phyloP scores from a whole-genome alignment of 805 yeast species.

The Metschnikowia colocasiae region DNA sequence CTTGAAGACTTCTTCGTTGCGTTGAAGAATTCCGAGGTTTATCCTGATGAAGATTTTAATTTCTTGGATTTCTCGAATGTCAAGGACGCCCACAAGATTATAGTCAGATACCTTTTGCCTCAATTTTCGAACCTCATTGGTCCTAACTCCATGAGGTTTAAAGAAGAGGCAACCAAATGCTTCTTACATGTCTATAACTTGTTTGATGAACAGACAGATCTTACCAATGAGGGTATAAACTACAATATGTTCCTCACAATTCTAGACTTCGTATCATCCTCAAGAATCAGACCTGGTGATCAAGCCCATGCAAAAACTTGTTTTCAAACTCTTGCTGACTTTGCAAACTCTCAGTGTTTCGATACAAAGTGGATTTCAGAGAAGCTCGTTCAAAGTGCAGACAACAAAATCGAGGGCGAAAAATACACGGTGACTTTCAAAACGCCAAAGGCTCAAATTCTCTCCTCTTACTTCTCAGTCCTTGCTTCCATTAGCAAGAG shows the following conservation, averaged over 20 bases:
- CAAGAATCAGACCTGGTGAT: constrained; percentile 6
- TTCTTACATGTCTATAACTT: constrained; percentile 12
- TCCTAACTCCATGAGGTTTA: constrained; percentile 17
- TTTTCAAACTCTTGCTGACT: constrained; percentile 1
- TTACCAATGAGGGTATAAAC: constrained; percentile 1
- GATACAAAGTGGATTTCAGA: background rate
- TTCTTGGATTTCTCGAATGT: constrained; percentile 19
- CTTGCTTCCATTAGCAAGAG: background rate
- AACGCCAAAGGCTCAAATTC: constrained; percentile 4
- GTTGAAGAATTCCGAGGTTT: constrained; percentile 9
- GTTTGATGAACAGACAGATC: constrained; percentile 11
- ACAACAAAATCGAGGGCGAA: background rate
- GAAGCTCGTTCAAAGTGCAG: constrained; percentile 5
- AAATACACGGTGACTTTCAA: constrained; percentile 1
- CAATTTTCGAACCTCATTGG: constrained; percentile 18
- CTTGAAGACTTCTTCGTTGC: constrained; percentile 23
- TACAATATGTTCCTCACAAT: constrained; percentile 5
- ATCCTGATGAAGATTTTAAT: constrained; percentile 14
- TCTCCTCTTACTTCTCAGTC: constrained; percentile 4
- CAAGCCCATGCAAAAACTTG: background rate
- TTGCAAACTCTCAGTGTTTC: background rate
- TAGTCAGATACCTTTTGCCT: constrained; percentile 18
- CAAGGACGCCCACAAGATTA: constrained; percentile 20
- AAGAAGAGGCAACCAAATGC: constrained; percentile 22
- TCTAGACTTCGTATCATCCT: constrained; percentile 11